phyloP scores from a whole-genome alignment of 352 stramenopile species.

The Peronosclerospora sorghi region DNA sequence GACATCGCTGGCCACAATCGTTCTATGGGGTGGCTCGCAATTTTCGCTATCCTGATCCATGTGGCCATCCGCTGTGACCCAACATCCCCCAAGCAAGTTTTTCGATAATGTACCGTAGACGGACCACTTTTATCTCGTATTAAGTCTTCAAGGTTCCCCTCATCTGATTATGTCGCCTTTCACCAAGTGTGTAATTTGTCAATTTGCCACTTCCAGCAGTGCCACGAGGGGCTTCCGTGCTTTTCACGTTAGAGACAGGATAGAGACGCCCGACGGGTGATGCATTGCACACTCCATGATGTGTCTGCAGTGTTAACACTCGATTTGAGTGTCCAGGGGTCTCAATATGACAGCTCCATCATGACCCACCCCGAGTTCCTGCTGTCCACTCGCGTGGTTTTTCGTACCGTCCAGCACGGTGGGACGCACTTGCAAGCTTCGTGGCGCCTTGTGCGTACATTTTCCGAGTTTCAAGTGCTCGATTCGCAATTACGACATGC shows the following conservation, averaged over 20 bases:
- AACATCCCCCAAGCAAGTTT: no score
- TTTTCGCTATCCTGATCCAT: no score
- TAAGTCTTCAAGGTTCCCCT: background rate
- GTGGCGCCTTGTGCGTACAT: slow-evolving; percentile 57
- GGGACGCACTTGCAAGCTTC: slow-evolving; percentile 37
- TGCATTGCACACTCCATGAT: slow-evolving; percentile 35
- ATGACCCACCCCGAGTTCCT: slow-evolving; percentile 77
- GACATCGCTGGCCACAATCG: no score
- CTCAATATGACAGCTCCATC: slow-evolving; percentile 59
- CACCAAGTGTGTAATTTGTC: background rate
- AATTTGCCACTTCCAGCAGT: background rate
- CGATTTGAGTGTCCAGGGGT: slow-evolving; percentile 39
- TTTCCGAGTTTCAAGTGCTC: slow-evolving; percentile 64
- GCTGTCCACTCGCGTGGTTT: slow-evolving; percentile 45
- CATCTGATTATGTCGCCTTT: slow-evolving; percentile 13
- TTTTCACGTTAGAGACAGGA: background rate
- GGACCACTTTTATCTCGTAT: background rate
- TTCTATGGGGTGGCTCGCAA: no score
- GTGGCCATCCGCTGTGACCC: no score
- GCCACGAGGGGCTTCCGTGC: no score
- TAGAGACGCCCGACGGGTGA: background rate
- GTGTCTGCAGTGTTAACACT: slow-evolving; percentile 60
- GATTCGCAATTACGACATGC: slow-evolving; percentile 55
- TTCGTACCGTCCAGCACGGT: slow-evolving; percentile 50
- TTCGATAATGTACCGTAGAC: background rate